phyloP scores from a whole-genome alignment of 2,329 filamentous ascomycete genomes.

The Blastomyces parvus region DNA sequence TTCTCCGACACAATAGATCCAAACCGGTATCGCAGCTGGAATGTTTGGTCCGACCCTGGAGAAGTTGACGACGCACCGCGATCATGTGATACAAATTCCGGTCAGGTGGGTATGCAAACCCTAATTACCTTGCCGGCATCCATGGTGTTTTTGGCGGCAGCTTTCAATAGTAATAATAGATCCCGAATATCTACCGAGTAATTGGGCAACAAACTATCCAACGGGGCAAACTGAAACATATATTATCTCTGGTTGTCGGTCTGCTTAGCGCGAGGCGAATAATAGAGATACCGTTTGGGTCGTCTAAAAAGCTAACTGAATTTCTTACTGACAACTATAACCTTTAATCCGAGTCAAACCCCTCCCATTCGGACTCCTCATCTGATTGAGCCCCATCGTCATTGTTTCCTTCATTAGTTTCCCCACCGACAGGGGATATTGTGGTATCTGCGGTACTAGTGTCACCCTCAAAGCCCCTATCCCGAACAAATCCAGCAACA shows the following conservation, averaged over 20 bases:
- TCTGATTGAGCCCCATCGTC: neutral
- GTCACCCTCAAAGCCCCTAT: slow-evolving; percentile 32
- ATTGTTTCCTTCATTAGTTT: neutral
- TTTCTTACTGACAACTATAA: too few species aligned
- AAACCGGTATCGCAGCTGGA: neutral
- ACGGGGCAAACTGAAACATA: neutral
- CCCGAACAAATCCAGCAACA: slow-evolving; percentile 71
- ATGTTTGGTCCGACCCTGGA: neutral
- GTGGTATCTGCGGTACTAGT: slow-evolving; percentile 9
- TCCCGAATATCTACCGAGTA: neutral
- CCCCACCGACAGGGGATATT: neutral
- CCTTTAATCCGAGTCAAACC: slow-evolving; percentile 32
- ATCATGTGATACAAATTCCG: neutral
- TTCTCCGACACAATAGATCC: neutral
- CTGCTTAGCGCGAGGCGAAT: neutral
- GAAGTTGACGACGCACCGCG: neutral
- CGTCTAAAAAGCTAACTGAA: too few species aligned
- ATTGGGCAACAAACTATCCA: neutral
- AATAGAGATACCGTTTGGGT: neutral
- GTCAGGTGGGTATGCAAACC: neutral
- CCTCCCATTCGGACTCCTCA: slow-evolving; percentile 36
- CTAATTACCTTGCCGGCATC: neutral
- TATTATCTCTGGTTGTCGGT: neutral
- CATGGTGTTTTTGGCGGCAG: too few species aligned
- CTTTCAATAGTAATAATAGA: neutral